These are phyloP conservation scores for Echium plantagineum DNA, from an alignment of 257 asterid species.

Conservation along the genomic window DNA sequence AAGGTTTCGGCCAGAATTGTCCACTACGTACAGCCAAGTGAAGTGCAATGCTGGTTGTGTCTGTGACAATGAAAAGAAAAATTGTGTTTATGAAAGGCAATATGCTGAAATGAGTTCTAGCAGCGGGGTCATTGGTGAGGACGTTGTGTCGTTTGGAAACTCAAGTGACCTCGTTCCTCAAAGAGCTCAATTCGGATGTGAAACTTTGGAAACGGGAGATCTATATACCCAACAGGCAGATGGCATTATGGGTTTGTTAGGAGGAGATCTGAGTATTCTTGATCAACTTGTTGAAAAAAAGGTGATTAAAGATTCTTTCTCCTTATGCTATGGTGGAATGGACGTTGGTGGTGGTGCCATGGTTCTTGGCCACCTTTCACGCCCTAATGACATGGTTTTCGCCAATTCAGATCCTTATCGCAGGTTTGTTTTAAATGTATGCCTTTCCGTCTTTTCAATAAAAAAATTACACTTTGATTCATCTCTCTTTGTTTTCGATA, in stretches of 20 bases:
- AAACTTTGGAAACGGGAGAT: conserved; percentile 88
- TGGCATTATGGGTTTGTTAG: conserved; percentile 98
- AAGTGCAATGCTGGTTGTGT: conserved; percentile 81
- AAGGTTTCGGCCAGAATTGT: conserved; percentile 69
- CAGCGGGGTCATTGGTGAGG: conserved; percentile 90
- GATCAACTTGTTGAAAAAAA: conserved; percentile 93
- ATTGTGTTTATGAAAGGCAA: conserved; percentile 77
- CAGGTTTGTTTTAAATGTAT: conserved; percentile 55
- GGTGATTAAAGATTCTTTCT: conserved; percentile 81
- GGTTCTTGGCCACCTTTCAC: conserved; percentile 89
- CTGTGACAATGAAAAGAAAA: conserved; percentile 63
- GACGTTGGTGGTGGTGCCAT: conserved; percentile 97
- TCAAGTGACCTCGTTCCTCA: conserved; percentile 81
- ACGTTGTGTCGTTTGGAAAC: conserved; percentile 85
- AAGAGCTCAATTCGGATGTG: conserved; percentile 92
- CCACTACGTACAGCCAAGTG: conserved; percentile 69
- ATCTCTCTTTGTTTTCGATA: conserved; percentile 98
- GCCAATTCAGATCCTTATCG: conserved; percentile 76
- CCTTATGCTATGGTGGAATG: conserved; percentile 98
- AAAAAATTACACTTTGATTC: conserved; percentile 73
- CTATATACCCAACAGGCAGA: conserved; percentile 97
- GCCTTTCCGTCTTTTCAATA: conserved; percentile 34
- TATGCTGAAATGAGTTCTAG: conserved; percentile 99
- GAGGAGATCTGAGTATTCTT: conserved; percentile 94
- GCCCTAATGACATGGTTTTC: conserved; percentile 77